These are phyloP conservation scores for Neonothopanus nambi DNA, from an alignment of 1,284 basidiomycete genomes.

Conservation along the genomic window DNA sequence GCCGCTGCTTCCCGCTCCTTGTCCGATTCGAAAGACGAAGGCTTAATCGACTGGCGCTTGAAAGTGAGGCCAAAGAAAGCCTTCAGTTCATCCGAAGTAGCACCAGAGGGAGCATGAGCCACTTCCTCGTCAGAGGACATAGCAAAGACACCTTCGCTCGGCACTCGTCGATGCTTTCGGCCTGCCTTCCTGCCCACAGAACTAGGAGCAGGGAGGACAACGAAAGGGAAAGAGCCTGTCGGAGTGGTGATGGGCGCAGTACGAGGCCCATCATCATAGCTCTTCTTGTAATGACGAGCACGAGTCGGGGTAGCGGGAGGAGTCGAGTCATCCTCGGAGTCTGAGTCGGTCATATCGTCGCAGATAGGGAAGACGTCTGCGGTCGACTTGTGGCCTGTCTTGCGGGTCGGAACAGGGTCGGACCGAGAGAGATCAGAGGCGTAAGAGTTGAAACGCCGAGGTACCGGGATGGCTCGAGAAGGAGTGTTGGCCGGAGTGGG, in stretches of 20 bases:
- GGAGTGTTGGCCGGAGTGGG: no score
- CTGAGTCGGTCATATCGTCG: slow-evolving; percentile 60
- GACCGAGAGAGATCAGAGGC: slow-evolving; percentile 39
- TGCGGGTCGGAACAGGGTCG: slow-evolving; percentile 34
- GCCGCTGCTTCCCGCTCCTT: slow-evolving; percentile 27
- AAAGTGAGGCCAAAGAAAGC: slow-evolving; percentile 31
- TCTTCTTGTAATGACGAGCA: slow-evolving; percentile 22
- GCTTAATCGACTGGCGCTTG: slow-evolving; percentile 12
- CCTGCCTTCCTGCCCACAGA: slow-evolving; percentile 33
- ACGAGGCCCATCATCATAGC: slow-evolving; percentile 43
- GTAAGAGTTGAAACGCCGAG: slow-evolving; percentile 23
- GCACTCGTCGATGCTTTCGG: slow-evolving; percentile 53
- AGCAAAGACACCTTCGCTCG: slow-evolving; percentile 67
- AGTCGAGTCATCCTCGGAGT: slow-evolving; percentile 32
- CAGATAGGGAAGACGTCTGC: slow-evolving; percentile 58
- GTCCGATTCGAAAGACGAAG: slow-evolving; percentile 20
- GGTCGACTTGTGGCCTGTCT: slow-evolving; percentile 16
- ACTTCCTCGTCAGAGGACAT: slow-evolving; percentile 70
- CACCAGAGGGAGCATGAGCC: slow-evolving; percentile 30
- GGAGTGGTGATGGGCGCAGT: slow-evolving; percentile 48
- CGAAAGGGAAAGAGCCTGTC: slow-evolving; percentile 41
- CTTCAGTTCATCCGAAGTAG: slow-evolving; percentile 30
- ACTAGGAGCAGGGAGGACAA: slow-evolving; percentile 35
- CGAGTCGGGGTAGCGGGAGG: slow-evolving; percentile 42
- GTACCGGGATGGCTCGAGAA: slow-evolving; percentile 45